phyloP scores from a whole-genome alignment of 306 rosid species.

The Fagus crenata region DNA sequence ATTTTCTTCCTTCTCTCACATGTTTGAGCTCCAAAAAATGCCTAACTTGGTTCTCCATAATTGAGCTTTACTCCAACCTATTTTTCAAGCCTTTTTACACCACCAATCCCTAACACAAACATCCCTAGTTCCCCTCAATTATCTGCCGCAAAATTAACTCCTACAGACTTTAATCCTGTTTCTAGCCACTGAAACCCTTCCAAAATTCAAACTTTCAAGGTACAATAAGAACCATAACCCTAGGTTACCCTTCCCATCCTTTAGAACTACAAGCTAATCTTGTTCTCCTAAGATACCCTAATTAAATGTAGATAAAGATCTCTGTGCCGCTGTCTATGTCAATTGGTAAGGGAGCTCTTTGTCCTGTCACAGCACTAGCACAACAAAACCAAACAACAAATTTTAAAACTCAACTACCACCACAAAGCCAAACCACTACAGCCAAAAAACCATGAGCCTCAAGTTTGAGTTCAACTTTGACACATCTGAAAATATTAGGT shows the following conservation, averaged over 20 bases:
- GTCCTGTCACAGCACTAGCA: neutral
- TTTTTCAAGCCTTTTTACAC: neutral
- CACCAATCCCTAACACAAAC: neutral
- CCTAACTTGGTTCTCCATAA: neutral
- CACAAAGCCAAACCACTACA: conserved; percentile 1
- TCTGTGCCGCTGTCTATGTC: neutral
- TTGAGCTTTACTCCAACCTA: neutral
- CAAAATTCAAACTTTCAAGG: neutral
- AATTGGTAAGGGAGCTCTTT: neutral
- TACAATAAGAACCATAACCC: neutral
- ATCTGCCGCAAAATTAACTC: neutral
- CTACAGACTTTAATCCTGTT: neutral
- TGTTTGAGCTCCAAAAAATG: neutral
- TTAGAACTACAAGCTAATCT: neutral
- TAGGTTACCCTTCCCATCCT: neutral
- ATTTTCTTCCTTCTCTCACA: neutral
- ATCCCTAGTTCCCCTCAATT: neutral
- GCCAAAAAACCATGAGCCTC: neutral
- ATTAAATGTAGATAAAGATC: neutral
- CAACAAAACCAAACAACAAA: neutral
- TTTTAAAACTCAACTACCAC: neutral
- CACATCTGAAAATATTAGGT: neutral
- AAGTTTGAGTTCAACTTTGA: neutral
- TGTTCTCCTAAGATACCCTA: neutral
- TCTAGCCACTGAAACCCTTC: neutral